These are phyloP conservation scores for barley (Hordeum vulgare) DNA, from an alignment of 176 grass and related monocot genomes.

Conservation along the genomic window DNA sequence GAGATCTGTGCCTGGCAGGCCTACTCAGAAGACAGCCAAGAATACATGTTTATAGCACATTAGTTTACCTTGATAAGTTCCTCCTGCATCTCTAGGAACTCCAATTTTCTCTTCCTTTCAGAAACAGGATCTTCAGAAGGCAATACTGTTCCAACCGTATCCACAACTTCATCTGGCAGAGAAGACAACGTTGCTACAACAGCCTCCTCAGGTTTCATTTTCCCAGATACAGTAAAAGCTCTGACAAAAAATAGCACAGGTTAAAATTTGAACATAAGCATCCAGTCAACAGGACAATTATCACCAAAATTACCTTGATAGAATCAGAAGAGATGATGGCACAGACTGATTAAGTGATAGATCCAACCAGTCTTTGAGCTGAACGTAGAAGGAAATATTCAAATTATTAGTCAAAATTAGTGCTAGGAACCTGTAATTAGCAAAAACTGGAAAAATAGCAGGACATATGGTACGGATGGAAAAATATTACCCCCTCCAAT, in stretches of 20 bases:
- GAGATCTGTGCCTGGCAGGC: background rate
- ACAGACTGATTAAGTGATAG: conserved; percentile 67
- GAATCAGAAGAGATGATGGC: conserved; percentile 77
- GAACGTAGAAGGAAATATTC: conserved; percentile 15
- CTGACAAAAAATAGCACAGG: conserved; percentile 32
- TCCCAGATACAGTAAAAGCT: conserved; percentile 88
- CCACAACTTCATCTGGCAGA: conserved; percentile 97
- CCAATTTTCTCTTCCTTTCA: conserved; percentile 84
- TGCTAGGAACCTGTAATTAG: background rate
- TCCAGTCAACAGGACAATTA: background rate
- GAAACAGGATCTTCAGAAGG: conserved; percentile 97
- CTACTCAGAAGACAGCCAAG: background rate
- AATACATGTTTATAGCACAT: background rate
- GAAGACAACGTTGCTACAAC: conserved; percentile 97
- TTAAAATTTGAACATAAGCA: conserved; percentile 25
- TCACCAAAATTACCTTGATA: conserved; percentile 56
- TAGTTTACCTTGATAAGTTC: conserved; percentile 89
- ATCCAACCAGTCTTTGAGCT: conserved; percentile 79
- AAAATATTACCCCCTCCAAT: background rate
- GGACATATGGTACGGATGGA: background rate
- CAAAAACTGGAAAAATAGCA: conserved; percentile 1
- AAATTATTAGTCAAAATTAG: background rate
- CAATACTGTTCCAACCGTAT: conserved; percentile 84
- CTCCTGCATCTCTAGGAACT: conserved; percentile 99
- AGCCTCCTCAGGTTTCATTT: conserved; percentile 92